A percentile compares a stretch with the other conserved stretches of the same genome.
These are phyloP conservation scores for Phaeotremella skinneri DNA, from an alignment of 768 basidiomycete genomes.

Conservation along the genomic window DNA sequence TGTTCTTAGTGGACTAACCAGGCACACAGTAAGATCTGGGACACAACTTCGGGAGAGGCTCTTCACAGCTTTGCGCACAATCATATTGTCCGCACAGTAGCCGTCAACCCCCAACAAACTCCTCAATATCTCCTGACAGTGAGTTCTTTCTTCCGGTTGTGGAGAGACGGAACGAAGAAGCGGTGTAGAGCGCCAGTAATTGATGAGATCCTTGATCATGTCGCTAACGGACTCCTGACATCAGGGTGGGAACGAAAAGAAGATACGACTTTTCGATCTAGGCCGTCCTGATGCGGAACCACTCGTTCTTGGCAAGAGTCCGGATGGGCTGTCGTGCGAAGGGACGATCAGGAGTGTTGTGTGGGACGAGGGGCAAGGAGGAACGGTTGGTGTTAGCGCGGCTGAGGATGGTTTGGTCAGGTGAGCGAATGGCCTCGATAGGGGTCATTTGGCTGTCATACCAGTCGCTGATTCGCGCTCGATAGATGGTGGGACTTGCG, in stretches of 20 bases:
- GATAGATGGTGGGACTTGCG: constrained; percentile 99
- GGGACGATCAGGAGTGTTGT: constrained; percentile 89
- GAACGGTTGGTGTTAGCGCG: constrained; percentile 72
- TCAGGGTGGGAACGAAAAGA: constrained; percentile 96
- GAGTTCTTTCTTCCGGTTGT: constrained; percentile 12
- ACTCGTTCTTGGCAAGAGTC: constrained; percentile 66
- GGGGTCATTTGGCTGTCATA: background rate
- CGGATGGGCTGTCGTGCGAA: constrained; percentile 65
- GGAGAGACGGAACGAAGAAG: background rate
- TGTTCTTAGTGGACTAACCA: constrained; percentile 12
- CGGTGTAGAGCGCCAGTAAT: background rate
- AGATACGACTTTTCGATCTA: constrained; percentile 91
- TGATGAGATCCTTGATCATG: constrained; percentile 59
- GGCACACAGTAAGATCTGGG: constrained; percentile 80
- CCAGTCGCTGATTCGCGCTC: constrained; percentile 11
- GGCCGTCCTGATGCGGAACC: constrained; percentile 81
- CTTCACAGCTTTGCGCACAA: constrained; percentile 97
- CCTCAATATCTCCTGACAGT: constrained; percentile 51
- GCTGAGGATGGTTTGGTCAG: constrained; percentile 90
- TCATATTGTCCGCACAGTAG: constrained; percentile 95
- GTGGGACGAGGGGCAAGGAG: constrained; percentile 76
- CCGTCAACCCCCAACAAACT: constrained; percentile 63
- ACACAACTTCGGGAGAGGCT: constrained; percentile 80
- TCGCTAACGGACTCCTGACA: constrained; percentile 43
- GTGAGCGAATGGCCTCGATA: constrained; percentile 54